Conservation (phyloP, 805 yeast species). For the Cyberlindnera sargentensis region DNA sequence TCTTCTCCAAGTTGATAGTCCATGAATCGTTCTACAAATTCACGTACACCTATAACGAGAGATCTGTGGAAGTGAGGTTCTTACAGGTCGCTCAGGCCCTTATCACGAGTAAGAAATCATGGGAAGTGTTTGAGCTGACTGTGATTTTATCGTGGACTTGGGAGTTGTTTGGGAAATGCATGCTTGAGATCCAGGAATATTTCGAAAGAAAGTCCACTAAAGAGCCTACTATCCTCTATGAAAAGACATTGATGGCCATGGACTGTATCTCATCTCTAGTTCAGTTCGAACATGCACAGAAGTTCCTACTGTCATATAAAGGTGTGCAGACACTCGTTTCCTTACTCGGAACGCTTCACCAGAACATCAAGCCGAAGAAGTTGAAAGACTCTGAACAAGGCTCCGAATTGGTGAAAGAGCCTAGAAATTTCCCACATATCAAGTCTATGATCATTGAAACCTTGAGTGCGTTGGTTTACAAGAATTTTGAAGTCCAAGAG, state of each 20-base stretch:
- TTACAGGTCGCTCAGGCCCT: conserved; percentile 26
- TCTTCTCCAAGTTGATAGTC: conserved; percentile 23
- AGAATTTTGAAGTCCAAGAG: conserved; percentile 57
- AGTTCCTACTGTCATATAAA: conserved; percentile 29
- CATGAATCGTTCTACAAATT: conserved; percentile 31
- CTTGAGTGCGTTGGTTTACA: conserved; percentile 48
- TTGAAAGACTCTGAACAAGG: conserved; percentile 17
- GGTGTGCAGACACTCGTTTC: conserved; percentile 28
- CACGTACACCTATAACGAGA: conserved; percentile 14
- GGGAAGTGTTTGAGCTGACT: conserved; percentile 32
- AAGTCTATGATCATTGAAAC: conserved; percentile 64
- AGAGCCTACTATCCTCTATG: conserved; percentile 22
- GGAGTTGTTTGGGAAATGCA: conserved; percentile 23
- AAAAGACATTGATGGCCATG: conserved; percentile 21
- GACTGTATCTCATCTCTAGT: conserved; percentile 29
- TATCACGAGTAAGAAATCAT: conserved; percentile 29
- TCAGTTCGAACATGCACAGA: conserved; percentile 29
- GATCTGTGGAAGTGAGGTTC: conserved; percentile 12
- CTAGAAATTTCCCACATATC: conserved; percentile 48
- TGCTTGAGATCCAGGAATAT: conserved; percentile 18
- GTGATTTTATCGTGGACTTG: conserved; percentile 33
- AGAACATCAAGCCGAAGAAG: conserved; percentile 26
- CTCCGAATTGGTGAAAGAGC: conserved; percentile 14
- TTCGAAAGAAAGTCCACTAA: conserved; percentile 16
- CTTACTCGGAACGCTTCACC: conserved; percentile 27